Conservation (phyloP, 441 rosid genomes). For the Euphorbia schlechtendalii region DNA sequence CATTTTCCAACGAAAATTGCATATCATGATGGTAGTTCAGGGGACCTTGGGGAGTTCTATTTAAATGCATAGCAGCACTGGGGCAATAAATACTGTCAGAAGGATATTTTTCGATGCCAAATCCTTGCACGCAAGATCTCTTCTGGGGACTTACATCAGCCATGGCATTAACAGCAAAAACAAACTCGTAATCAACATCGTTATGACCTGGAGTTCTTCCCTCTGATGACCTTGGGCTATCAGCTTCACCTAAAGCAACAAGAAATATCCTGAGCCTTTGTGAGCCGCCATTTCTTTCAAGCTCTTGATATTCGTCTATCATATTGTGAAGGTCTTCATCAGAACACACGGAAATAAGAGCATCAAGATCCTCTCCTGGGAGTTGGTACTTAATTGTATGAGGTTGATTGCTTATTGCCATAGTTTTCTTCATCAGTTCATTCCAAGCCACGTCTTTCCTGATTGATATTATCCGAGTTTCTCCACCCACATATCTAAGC, state of each 20-base stretch:
- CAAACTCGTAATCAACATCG: constrained; percentile 60
- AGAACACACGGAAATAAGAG: constrained; percentile 74
- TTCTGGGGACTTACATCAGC: constrained; percentile 45
- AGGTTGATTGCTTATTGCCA: constrained; percentile 47
- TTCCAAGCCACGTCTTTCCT: constrained; percentile 48
- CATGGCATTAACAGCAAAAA: constrained; percentile 72
- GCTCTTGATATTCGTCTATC: constrained; percentile 69
- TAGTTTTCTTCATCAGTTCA: constrained; percentile 51
- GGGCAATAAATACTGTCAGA: constrained; percentile 29
- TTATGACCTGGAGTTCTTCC: constrained; percentile 37
- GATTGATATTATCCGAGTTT: constrained; percentile 59
- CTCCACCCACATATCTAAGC: constrained; percentile 89
- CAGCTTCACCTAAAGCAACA: constrained; percentile 55
- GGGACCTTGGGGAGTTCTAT: constrained; percentile 29
- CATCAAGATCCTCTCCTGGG: constrained; percentile 90
- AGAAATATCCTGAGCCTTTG: constrained; percentile 72
- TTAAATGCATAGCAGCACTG: constrained; percentile 28
- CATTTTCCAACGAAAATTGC: constrained; percentile 36
- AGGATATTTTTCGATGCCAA: constrained; percentile 24
- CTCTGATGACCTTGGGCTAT: constrained; percentile 50
- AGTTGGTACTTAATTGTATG: constrained; percentile 75
- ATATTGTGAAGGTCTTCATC: constrained; percentile 81
- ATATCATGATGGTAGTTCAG: constrained; percentile 30
- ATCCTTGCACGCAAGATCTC: constrained; percentile 44
- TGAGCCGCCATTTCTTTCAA: constrained; percentile 45